Evolutionary conservation across 2,329 filamentous ascomycete genomes (phyloP).

Genomic region (Metarhizium album): DNA sequence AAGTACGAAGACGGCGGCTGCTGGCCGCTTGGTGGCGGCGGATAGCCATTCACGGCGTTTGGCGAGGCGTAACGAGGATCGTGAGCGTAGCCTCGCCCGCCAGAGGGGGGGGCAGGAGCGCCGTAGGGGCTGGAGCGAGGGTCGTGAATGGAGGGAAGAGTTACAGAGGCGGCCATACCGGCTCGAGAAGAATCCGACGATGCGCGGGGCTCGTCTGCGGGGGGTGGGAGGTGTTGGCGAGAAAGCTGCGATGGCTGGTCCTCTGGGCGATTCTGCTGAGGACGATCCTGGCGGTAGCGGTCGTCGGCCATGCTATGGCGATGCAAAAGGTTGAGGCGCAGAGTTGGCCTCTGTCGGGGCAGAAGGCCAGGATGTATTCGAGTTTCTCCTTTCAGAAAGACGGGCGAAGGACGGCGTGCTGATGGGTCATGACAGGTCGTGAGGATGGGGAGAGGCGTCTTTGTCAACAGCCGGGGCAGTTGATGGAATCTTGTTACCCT

Average conservation of each 20-base stretch:
- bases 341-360: constrained; percentile 15
- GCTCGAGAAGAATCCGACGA: constrained; percentile 12
- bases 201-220: constrained; percentile 10
- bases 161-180: constrained; percentile 34
- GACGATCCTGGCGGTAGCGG: constrained; percentile 26
- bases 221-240: constrained; percentile 5
- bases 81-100: constrained; percentile 19
- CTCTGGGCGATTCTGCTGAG: constrained; percentile 24
- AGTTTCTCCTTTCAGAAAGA: constrained; percentile 1
- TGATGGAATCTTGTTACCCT: background rate
- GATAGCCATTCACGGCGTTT: constrained; percentile 35
- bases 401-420: background rate
- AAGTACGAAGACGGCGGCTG: constrained; percentile 23
- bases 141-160: constrained; percentile 40
- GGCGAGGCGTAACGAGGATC: constrained; percentile 32
- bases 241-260: constrained; percentile 15
- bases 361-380: constrained; percentile 10
- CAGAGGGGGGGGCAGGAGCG: constrained; percentile 19
- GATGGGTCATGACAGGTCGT: constrained; percentile 2
- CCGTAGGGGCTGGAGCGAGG: constrained; percentile 25
- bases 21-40: constrained; percentile 25
- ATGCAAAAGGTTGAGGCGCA: constrained; percentile 9
- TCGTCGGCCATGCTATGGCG: constrained; percentile 29
- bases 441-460: too few relatives aligned
- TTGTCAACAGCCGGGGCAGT: background rate